A percentile compares a stretch with the other conserved stretches of the same genome.
Conservation (phyloP, 352 stramenopile genomes). For the Pythium coloratum region DNA sequence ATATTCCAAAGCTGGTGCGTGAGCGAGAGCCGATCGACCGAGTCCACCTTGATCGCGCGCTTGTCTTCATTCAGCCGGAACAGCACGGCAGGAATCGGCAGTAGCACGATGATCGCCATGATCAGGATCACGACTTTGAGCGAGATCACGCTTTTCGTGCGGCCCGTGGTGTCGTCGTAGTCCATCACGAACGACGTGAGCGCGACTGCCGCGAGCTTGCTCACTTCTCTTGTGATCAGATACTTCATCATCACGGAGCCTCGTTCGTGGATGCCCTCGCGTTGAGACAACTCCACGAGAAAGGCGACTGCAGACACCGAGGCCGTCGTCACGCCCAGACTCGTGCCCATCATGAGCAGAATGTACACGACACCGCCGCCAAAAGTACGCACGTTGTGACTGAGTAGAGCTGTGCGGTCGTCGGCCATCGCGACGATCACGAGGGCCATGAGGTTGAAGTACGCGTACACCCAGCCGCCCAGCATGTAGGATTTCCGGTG, state of each 20-base stretch:
- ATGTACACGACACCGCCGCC: constrained; percentile 68
- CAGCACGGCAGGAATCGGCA: constrained; percentile 65
- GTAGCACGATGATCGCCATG: constrained; percentile 60
- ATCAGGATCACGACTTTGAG: constrained; percentile 74
- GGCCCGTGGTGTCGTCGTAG: constrained; percentile 33
- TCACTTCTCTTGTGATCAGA: constrained; percentile 49
- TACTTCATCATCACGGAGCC: constrained; percentile 68
- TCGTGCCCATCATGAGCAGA: constrained; percentile 65
- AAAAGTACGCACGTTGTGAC: constrained; percentile 48
- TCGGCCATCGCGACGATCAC: constrained; percentile 63
- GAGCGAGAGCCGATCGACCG: constrained; percentile 57
- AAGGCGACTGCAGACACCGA: constrained; percentile 63
- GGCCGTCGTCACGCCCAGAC: constrained; percentile 60
- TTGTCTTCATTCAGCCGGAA: constrained; percentile 72
- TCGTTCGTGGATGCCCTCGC: constrained; percentile 72
- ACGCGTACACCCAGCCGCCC: constrained; percentile 67
- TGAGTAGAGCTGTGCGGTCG: constrained; percentile 36
- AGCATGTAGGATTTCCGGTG: constrained; percentile 83
- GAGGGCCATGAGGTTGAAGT: constrained; percentile 67
- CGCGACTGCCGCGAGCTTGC: constrained; percentile 40
- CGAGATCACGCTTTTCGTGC: constrained; percentile 43
- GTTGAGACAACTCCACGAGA: constrained; percentile 75
- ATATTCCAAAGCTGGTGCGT: constrained; percentile 69
- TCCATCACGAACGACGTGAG: constrained; percentile 34
- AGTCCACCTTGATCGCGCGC: constrained; percentile 72